A percentile compares a stretch with the other conserved stretches of the same genome.
phyloP scores from a whole-genome alignment of 2,329 filamentous ascomycete genomes.

The Colletotrichum acutatum region DNA sequence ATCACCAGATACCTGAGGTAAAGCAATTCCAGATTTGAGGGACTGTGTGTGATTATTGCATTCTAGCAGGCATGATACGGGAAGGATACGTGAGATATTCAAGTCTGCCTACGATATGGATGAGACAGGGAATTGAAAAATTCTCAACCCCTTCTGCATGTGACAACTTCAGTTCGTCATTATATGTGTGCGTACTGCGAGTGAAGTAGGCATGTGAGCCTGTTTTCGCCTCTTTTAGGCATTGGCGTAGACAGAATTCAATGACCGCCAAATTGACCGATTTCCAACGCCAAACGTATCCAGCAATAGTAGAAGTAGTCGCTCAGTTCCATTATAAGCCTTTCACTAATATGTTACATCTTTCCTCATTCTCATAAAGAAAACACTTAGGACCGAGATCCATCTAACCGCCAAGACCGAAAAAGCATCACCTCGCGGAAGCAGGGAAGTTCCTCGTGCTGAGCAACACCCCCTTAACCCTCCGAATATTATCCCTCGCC shows the following conservation, averaged over 20 bases:
- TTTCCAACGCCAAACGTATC: too few relatives aligned
- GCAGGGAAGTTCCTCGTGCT: constrained; percentile 79
- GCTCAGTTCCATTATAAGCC: not conserved
- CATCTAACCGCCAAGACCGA: not conserved
- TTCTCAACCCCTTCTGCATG: not conserved
- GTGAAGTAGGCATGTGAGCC: not conserved
- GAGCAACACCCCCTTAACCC: constrained; percentile 82
- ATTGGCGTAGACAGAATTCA: not conserved
- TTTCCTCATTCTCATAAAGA: not conserved
- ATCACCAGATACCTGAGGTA: not conserved
- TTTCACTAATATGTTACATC: not conserved
- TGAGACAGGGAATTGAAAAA: not conserved
- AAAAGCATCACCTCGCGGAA: constrained; percentile 43
- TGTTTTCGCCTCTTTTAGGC: not conserved
- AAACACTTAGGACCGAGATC: too few relatives aligned
- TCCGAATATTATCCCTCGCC: constrained; percentile 79
- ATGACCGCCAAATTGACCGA: too few relatives aligned
- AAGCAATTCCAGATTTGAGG: not conserved
- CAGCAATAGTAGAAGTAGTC: not conserved
- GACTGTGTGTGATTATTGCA: not conserved
- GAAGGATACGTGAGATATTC: not conserved
- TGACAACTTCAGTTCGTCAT: not conserved
- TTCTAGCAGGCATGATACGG: not conserved
- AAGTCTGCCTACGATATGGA: not conserved
- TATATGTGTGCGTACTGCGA: not conserved